Evolutionary conservation across 805 yeast species (phyloP).

Genomic region (Metschnikowia sp.): DNA sequence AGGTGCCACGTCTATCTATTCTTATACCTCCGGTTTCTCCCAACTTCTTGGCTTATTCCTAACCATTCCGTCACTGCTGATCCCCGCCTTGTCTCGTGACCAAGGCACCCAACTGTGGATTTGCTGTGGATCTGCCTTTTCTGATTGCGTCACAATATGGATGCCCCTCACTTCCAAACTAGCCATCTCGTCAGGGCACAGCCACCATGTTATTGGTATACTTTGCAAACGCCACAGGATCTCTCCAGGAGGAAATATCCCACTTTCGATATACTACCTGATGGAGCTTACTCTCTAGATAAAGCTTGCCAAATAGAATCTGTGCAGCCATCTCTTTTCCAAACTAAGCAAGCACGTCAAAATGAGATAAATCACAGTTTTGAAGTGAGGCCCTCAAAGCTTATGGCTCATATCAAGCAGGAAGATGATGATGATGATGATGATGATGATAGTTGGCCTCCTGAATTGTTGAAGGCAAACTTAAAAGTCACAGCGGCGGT

Average conservation of each 20-base stretch:
- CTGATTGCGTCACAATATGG: background rate
- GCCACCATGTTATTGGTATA: background rate
- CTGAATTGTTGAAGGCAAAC: too few species aligned
- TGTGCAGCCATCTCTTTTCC: too few species aligned
- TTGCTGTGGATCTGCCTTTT: background rate
- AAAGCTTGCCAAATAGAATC: too few species aligned
- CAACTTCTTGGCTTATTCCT: background rate
- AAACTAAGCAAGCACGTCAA: too few species aligned
- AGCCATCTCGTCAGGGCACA: background rate
- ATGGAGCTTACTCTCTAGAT: too few species aligned
- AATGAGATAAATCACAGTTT: too few species aligned
- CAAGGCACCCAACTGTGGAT: background rate
- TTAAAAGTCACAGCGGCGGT: too few species aligned
- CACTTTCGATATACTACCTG: too few species aligned
- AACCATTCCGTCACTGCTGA: background rate
- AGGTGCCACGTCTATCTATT: background rate
- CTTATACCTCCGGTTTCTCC: constrained; percentile 1
- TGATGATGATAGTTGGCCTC: too few species aligned
- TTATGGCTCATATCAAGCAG: too few species aligned
- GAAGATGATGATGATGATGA: too few species aligned
- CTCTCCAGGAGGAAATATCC: background rate
- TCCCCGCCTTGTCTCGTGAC: background rate
- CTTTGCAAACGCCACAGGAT: constrained; percentile 5
- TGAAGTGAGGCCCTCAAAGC: too few species aligned
- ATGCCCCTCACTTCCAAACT: background rate